Base-by-base conservation (phyloP, 192 early-diverging fungal genomes). In the Dispira simplex region DNA sequence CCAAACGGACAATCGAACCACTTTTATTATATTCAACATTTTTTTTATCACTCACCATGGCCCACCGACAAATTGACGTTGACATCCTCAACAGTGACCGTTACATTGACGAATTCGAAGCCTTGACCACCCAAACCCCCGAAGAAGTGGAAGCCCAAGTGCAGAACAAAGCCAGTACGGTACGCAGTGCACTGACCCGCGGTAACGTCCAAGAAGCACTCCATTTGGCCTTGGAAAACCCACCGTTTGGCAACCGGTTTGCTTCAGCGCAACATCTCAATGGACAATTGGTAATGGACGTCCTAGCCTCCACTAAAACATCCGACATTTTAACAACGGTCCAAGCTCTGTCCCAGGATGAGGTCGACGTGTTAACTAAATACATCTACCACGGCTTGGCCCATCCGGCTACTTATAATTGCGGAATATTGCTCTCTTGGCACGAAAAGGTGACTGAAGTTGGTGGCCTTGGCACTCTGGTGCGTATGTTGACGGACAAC, bases 391-490 rank as follows among this genome's bases (percentile, higher is more conserved):
- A 88, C 26, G 93, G 90, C 18, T 79, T 98, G 84, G 86, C 84
- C 9, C 75, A 74, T 21, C 95, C 95, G 2, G 90, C 91, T 20
- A 68, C 74, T 55, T 92, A 80, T 65, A 93, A 92, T 65, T 87
- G 91, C 54, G 83, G 83, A 14, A 78, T 90, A 55, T 67, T 98
- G 64, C 74, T 98, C 64, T 77, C 79, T 64, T 98, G 93, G 93
- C 95, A 98, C 66, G 93, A 98, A 65, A 91, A 95, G 76, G 88
- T 95, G n/a, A 83, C 84, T 25, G 91, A 95, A 73, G 82, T 85
- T 54, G 88, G 84, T 49, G 95, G 95, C 23, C 76, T 90, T 46
- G 93, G 93, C 18, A 81, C 82, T 28, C 91, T 98, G 67, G 87
- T 95, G 45, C 85, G 95, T 46, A 90, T 91, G n/a, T 81, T 95